Percentiles rank a stretch among this genome's conserved stretches.
Evolutionary conservation across 208 protist genomes (phyloP).

Genomic region (Vickermania spadyakhi): DNA sequence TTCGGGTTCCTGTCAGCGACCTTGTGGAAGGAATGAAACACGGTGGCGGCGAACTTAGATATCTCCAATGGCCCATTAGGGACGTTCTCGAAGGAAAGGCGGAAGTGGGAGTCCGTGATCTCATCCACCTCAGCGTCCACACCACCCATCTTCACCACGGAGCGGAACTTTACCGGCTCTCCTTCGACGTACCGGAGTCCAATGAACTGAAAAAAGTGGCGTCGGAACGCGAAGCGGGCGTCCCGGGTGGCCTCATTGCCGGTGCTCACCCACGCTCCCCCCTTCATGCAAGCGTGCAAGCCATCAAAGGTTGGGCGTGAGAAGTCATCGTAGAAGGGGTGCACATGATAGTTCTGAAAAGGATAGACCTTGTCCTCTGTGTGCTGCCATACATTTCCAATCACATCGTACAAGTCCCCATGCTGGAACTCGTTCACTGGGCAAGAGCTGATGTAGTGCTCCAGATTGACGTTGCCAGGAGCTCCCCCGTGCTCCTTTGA

Average conservation of each 20-base stretch:
- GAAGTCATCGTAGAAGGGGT: slow-evolving; percentile 95
- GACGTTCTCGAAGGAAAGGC: slow-evolving; percentile 41
- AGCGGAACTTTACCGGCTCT: slow-evolving; percentile 17
- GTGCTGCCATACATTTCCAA: slow-evolving; percentile 96
- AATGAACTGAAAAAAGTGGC: slow-evolving; percentile 95
- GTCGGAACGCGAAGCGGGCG: slow-evolving; percentile 91
- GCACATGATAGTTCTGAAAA: slow-evolving; percentile 86
- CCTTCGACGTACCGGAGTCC: slow-evolving; percentile 88
- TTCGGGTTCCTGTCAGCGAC: slow-evolving; percentile 32
- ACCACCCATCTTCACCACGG: slow-evolving; percentile 19
- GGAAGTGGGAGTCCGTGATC: slow-evolving; percentile 66
- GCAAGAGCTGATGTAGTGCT: slow-evolving; percentile 76
- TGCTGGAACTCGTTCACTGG: slow-evolving; percentile 78
- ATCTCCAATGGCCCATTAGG: slow-evolving; percentile 65
- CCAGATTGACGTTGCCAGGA: slow-evolving; percentile 84
- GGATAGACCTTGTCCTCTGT: slow-evolving; percentile 86
- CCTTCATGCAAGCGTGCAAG: slow-evolving; percentile 92
- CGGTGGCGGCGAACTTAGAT: slow-evolving; percentile 31
- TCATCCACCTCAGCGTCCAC: slow-evolving; percentile 78
- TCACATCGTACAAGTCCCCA: slow-evolving; percentile 85
- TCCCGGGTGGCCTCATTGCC: slow-evolving; percentile 91
- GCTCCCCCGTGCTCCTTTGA: slow-evolving; percentile 18
- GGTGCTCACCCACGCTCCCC: slow-evolving; percentile 90
- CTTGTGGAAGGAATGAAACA: slow-evolving; percentile 24
- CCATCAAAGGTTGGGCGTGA: slow-evolving; percentile 95